Evolutionary conservation across 306 rosid genomes (phyloP), one percentile per base, ranked within the genome.

Genomic region (Chamaecrista fasciculata): DNA sequence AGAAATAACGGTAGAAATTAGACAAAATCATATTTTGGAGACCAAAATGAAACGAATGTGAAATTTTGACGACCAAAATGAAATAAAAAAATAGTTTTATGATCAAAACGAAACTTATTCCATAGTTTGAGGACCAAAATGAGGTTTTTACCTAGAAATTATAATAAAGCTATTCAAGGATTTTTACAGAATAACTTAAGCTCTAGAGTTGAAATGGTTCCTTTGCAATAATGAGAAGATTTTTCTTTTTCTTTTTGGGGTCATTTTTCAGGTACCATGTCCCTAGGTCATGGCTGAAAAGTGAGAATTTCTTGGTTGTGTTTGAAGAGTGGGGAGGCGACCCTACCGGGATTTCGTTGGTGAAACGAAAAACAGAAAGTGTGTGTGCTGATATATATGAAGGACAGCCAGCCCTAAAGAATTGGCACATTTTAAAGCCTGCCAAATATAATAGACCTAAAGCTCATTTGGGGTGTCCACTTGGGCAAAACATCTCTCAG

Each of bases 251-350:
- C n/a, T n/a, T n/a, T n/a, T n/a, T n/a, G n/a, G n/a, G n/a, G 63
- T 52, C 53, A 66, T 19, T 73, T 69, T 66, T 65, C 86, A 94
- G 99, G 99, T 94, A 94, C 79, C 99, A 91, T 58, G 84, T 91
- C 76, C 99, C 99, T 21, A 86, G 89, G 34, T 84, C 95, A 2
- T 94, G 99, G 99, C 69, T 94, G 83, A 83, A 73, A 2, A 73
- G 76, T 2, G 97, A 74, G 24, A 94, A 94, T 50, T 68, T 85
- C 29, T 56, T 94, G 77, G 95, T 91, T 26, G 85, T 94, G 80
- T 89, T 94, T 47, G 99, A 94, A 72, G 99, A 94, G 79, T 85
- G 76, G 90, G 99, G 99, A 15, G 97, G 97, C 24, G 92, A 94
- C 29, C 91, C 99, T 8, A 18, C 28, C 8, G 83, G 86, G 74